Evolutionary conservation across 805 yeast species (phyloP), one percentile per base, ranked within the genome.

Genomic region (Komagataella mondaviorum): DNA sequence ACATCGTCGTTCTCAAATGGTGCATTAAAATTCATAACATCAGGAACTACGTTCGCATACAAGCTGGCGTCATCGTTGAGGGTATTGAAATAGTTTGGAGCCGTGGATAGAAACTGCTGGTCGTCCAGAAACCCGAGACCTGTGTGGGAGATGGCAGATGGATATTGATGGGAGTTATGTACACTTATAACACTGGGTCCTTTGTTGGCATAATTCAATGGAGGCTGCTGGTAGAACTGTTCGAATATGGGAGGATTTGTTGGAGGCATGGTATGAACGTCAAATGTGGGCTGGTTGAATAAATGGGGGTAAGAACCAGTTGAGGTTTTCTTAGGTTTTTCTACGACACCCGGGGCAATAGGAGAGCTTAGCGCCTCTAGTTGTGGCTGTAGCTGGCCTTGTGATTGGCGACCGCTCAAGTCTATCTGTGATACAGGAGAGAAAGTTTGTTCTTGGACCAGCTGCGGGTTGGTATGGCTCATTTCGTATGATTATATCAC

Each of bases 161-260:
- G 44, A 39, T 10, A 20, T 24, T 30, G 23, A 36, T 22, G 51
- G 22, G 36, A 46, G 44, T 30, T 30, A 30, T 20, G 47, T 23
- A 45, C 23, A 22, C 14, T 16, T 24, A 49, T 20, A 45, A 50
- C 22, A 46, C 20, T 36, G 24, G 44, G 16, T n/a, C n/a, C 30
- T 20, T 30, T 30, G 12, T 5, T 30, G 10, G 39, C 14, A 30
- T 30, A 14, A 14, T 12, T 12, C 20, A 48, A 52, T n/a, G 45
- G 49, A 6, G 54, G 51, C n/a, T 48, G 47, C 43, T 53, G 54
- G 39, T 60, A 64, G 14, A 8, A 3, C 5, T 30, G 39, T 49
- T 67, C 71, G 22, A 65, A 54, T 3, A 67, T 49, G 2, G 71
- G 71, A 2, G 71, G 71, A 49, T 67, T 67, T 16, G 67, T 65